Conservation (phyloP, 441 rosid genomes). For the Flueggea neowawraea region DNA sequence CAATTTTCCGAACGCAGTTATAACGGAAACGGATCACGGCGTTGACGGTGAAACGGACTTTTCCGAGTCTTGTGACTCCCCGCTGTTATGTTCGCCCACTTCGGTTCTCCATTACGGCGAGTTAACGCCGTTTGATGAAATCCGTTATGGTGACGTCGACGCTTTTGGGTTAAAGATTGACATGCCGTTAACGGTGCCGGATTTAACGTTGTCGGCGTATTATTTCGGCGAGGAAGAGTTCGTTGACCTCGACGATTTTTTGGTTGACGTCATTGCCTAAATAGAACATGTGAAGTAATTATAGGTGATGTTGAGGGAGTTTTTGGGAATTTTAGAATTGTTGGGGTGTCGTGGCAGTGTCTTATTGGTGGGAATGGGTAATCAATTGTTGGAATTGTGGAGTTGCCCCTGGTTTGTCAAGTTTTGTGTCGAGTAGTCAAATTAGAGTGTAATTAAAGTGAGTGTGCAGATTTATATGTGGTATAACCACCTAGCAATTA, state of each 20-base stretch:
- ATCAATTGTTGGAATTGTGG: not conserved
- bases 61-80: slow-evolving; percentile 13
- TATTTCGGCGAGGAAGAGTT: slow-evolving; percentile 12
- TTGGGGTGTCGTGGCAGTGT: not conserved
- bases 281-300: too few relatives aligned
- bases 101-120: slow-evolving; percentile 30
- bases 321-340: not conserved
- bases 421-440: slow-evolving; percentile 7
- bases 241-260: slow-evolving; percentile 33
- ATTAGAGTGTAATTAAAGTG: slow-evolving; percentile 8
- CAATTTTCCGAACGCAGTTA: slow-evolving; percentile 29
- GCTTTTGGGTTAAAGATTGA: slow-evolving; percentile 22
- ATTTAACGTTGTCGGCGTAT: slow-evolving; percentile 11
- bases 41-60: not conserved
- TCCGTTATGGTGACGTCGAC: slow-evolving; percentile 17
- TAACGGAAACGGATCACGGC: not conserved
- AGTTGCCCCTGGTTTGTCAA: not conserved
- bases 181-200: slow-evolving; percentile 15
- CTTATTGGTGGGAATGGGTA: not conserved
- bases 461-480: slow-evolving; percentile 4
- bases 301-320: not conserved
- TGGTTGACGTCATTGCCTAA: slow-evolving; percentile 19
- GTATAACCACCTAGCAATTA: not conserved
- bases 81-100: slow-evolving; percentile 27
- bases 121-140: slow-evolving; percentile 7